Percentiles rank a stretch among this genome's conserved stretches.
phyloP scores from a whole-genome alignment of 2,329 filamentous ascomycete species.

The Aspergillus sp. region DNA sequence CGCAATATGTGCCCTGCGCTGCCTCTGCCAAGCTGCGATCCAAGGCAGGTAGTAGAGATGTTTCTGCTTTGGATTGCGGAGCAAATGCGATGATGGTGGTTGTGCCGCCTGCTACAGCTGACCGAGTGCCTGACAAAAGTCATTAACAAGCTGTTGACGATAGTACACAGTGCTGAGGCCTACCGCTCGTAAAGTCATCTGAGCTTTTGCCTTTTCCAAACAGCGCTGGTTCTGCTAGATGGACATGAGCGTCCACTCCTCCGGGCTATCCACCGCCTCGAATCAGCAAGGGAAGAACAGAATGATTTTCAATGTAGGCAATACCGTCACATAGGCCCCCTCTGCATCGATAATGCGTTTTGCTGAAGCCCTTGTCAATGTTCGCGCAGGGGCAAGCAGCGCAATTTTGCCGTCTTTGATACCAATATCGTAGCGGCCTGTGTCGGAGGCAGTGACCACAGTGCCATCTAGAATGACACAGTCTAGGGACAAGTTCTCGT shows the following conservation, averaged over 20 bases:
- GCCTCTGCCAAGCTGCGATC: conserved; percentile 49
- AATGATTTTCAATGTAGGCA: background rate
- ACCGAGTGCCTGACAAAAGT: conserved; percentile 46
- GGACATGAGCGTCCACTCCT: conserved; percentile 51
- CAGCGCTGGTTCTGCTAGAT: conserved; percentile 39
- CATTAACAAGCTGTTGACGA: conserved; percentile 34
- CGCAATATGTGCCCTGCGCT: conserved; percentile 49
- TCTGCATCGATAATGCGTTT: conserved; percentile 42
- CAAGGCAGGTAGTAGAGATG: conserved; percentile 37
- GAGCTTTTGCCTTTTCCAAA: conserved; percentile 10
- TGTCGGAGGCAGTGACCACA: conserved; percentile 45
- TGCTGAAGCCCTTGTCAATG: conserved; percentile 27
- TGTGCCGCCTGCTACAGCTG: conserved; percentile 48
- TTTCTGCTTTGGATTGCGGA: conserved; percentile 50
- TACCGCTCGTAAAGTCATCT: conserved; percentile 36
- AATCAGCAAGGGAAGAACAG: background rate
- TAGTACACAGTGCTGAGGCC: conserved; percentile 12
- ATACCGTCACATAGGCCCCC: conserved; percentile 43
- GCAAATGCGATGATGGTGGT: conserved; percentile 62
- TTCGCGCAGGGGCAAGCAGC: conserved; percentile 33
- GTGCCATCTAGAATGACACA: conserved; percentile 46
- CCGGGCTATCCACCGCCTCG: conserved; percentile 31
- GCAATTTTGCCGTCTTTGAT: conserved; percentile 45
- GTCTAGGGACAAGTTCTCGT: conserved; percentile 21
- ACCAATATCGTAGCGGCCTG: conserved; percentile 43